Evolutionary conservation across 140 eudicot species (phyloP), one percentile per base, ranked within the genome.

Genomic region (Flaveria floridana): DNA sequence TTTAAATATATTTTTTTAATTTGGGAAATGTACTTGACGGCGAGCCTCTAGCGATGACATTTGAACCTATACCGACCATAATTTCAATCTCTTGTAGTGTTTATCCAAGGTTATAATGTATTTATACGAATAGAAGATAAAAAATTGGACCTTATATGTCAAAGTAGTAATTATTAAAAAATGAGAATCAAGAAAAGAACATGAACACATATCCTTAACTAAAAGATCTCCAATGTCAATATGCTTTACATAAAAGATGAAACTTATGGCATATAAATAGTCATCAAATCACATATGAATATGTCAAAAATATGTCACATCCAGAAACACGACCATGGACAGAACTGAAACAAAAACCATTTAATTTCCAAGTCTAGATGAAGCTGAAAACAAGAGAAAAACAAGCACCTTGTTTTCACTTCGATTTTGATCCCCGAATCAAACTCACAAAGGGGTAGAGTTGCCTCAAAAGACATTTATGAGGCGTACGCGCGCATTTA

Each of bases 231-330:
- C 41, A 34, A 34, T 34, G 0, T 57, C 13, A 19, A 8, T 16
- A 21, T 59, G 20, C 37, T 72, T 57, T 55, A 72, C 57, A 59
- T 42, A 10, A 59, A 63, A 37, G 46, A 61, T 26, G 11, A 30
- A 16, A 42, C 11, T 14, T 42, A 39, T 42, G 58, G 51, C 3
- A 3, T 21, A 19, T 55, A 19, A 18, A 26, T 19, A 30, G 44
- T 75, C 64, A 64, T 19, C 44, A 18, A 75, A 65, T 9, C 68
- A 37, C 56, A 5, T 14, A 4, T 74, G 68, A 74, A 46, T 47
- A 39, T 63, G 71, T 63, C 21, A 47, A 46, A 61, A 47, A 48
- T 18, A 65, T 47, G 79, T 30, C 56, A 34, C 25, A 19, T 30
- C 65, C 18, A 30, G 56, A 65, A 30, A 65, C 53, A 65, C 30